phyloP scores from a whole-genome alignment of 257 asterid genomes.

The Sherardia arvensis region DNA sequence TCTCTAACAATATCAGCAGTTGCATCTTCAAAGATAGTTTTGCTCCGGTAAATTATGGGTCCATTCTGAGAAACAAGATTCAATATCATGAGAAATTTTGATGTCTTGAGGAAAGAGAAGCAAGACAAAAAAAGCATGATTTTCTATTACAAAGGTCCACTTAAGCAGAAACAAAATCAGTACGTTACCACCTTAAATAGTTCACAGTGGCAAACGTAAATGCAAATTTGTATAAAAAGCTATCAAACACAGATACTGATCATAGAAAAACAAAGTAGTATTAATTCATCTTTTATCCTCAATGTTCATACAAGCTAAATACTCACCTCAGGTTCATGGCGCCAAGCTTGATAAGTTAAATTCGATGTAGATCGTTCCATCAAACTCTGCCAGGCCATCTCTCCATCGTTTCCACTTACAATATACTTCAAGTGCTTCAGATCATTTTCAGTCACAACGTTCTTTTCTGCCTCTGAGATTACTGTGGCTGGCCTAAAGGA shows the following conservation, averaged over 20 bases:
- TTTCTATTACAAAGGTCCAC: neutral
- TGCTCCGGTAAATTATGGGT: constrained; percentile 58
- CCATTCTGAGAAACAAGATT: constrained; percentile 44
- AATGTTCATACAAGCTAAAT: constrained; percentile 7
- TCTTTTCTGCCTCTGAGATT: constrained; percentile 34
- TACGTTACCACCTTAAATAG: neutral
- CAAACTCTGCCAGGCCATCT: constrained; percentile 82
- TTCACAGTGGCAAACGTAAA: neutral
- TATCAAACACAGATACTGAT: neutral
- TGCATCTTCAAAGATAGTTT: constrained; percentile 84
- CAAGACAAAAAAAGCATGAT: neutral
- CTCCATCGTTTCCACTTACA: constrained; percentile 60
- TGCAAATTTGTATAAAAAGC: neutral
- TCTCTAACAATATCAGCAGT: constrained; percentile 80
- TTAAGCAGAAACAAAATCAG: neutral
- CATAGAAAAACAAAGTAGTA: neutral
- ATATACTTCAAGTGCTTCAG: constrained; percentile 59
- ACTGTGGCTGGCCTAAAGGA: constrained; percentile 37
- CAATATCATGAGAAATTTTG: neutral
- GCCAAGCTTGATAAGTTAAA: constrained; percentile 94
- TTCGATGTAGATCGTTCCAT: constrained; percentile 85
- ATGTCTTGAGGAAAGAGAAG: neutral
- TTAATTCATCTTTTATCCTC: too few relatives aligned
- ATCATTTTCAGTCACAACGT: constrained; percentile 51
- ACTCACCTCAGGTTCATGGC: constrained; percentile 82